Evolutionary conservation across 1,284 basidiomycete genomes (phyloP).

Genomic region (Ceratobasidium sp.): DNA sequence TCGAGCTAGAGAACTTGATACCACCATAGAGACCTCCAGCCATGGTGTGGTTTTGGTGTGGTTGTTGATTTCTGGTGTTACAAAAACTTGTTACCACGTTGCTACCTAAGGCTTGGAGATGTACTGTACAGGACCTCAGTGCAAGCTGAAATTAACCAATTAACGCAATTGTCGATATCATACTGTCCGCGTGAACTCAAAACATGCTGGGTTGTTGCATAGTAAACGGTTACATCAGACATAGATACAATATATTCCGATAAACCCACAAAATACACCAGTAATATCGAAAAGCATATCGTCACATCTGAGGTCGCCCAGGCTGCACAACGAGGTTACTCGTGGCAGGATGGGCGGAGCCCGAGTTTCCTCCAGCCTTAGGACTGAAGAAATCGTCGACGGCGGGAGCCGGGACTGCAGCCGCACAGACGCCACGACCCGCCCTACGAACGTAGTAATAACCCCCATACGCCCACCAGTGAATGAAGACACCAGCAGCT

Average conservation of each 20-base stretch:
- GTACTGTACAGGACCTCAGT: not conserved
- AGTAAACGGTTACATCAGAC: too few relatives aligned
- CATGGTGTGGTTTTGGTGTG: slow-evolving; percentile 55
- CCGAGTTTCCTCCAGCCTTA: too few relatives aligned
- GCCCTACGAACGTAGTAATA: not conserved
- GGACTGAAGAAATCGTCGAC: not conserved
- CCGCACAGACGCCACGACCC: not conserved
- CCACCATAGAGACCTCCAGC: slow-evolving; percentile 84
- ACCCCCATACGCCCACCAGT: not conserved
- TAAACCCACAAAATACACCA: too few relatives aligned
- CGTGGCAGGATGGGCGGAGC: too few relatives aligned
- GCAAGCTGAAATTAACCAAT: not conserved
- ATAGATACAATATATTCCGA: too few relatives aligned
- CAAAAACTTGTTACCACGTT: not conserved
- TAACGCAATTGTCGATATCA: not conserved
- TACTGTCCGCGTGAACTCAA: too few relatives aligned
- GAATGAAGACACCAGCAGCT: not conserved
- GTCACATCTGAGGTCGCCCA: too few relatives aligned
- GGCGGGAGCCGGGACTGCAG: not conserved
- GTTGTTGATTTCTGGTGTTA: not conserved
- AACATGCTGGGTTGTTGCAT: too few relatives aligned
- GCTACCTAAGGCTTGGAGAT: not conserved
- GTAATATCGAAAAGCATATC: too few relatives aligned
- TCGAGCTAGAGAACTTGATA: slow-evolving; percentile 79
- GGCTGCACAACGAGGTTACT: too few relatives aligned